Conservation (phyloP, 2,329 filamentous ascomycete genomes). For the Chaetomium sp. region DNA sequence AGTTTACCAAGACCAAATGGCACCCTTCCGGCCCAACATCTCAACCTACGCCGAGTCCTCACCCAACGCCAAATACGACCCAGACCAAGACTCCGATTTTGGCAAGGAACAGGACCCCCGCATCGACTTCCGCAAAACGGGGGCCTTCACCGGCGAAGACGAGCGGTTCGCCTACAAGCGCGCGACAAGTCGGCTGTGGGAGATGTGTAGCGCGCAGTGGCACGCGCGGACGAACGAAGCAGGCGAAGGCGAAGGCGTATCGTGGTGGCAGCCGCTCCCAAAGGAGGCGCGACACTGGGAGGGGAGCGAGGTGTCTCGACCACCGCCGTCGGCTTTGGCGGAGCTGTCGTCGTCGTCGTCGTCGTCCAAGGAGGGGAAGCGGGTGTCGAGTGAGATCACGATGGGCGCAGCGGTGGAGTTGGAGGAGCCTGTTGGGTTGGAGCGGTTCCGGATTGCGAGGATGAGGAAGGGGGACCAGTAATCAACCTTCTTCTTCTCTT, state of each 20-base stretch:
- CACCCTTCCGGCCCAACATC: conserved; percentile 74
- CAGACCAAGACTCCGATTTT: conserved; percentile 53
- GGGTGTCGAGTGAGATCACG: conserved; percentile 29
- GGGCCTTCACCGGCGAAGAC: conserved; percentile 69
- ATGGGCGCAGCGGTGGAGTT: conserved; percentile 38
- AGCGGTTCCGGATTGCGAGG: conserved; percentile 29
- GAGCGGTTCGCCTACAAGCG: conserved; percentile 77
- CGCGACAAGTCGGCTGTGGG: conserved; percentile 71
- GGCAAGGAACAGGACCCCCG: conserved; percentile 31
- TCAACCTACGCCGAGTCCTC: conserved; percentile 49
- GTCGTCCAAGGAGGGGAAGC: not conserved
- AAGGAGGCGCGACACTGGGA: conserved; percentile 46
- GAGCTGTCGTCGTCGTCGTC: conserved; percentile 15
- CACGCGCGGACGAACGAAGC: conserved; percentile 51
- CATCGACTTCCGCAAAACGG: conserved; percentile 61
- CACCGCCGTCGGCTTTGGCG: conserved; percentile 12
- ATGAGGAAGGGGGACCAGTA: conserved; percentile 22
- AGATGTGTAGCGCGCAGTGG: conserved; percentile 69
- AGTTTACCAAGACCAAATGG: conserved; percentile 70
- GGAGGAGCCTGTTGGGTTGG: conserved; percentile 38
- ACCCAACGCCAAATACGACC: conserved; percentile 43
- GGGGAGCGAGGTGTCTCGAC: conserved; percentile 17
- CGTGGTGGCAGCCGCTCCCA: conserved; percentile 64
- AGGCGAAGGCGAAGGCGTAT: no score
- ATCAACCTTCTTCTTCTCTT: no score